These are phyloP conservation scores for Tylopilus rubrobrunneus DNA, from an alignment of 768 basidiomycete genomes.

Conservation along the genomic window DNA sequence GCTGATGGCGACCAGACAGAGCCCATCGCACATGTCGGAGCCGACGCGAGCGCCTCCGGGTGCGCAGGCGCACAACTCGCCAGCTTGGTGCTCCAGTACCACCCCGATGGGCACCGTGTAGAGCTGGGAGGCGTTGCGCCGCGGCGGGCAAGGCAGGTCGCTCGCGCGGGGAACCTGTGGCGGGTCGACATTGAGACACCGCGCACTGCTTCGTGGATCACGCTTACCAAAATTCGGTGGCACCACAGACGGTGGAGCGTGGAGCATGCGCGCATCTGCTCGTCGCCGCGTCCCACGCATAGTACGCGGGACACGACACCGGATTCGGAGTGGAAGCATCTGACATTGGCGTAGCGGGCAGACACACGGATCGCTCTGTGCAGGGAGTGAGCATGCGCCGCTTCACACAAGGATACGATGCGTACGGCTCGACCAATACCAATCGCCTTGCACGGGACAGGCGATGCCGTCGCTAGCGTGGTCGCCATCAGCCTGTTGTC, in stretches of 20 bases:
- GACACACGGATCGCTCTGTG: slow-evolving; percentile 13
- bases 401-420: background rate
- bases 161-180: slow-evolving; percentile 13
- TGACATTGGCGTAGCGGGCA: slow-evolving; percentile 6
- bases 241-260: background rate
- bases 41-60: slow-evolving; percentile 1
- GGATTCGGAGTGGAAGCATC: background rate
- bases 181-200: background rate
- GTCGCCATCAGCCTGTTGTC: background rate
- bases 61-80: slow-evolving; percentile 12
- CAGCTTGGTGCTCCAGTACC: slow-evolving; percentile 15
- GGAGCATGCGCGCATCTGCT: background rate
- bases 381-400: background rate
- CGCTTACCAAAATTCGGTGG: slow-evolving; percentile 13
- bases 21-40: slow-evolving; percentile 34
- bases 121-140: background rate
- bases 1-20: slow-evolving; percentile 44
- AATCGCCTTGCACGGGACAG: slow-evolving; percentile 6
- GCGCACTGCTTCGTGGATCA: background rate
- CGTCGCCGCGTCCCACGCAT: slow-evolving; percentile 4
- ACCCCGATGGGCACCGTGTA: slow-evolving; percentile 10
- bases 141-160: slow-evolving; percentile 10
- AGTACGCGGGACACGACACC: slow-evolving; percentile 5
- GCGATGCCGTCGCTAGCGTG: slow-evolving; percentile 5
- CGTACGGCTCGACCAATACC: slow-evolving; percentile 20